A percentile compares a stretch with the other conserved stretches of the same genome.
These are phyloP conservation scores for Pouteria glomerata DNA, from an alignment of 148 eudicot species.

Conservation along the genomic window DNA sequence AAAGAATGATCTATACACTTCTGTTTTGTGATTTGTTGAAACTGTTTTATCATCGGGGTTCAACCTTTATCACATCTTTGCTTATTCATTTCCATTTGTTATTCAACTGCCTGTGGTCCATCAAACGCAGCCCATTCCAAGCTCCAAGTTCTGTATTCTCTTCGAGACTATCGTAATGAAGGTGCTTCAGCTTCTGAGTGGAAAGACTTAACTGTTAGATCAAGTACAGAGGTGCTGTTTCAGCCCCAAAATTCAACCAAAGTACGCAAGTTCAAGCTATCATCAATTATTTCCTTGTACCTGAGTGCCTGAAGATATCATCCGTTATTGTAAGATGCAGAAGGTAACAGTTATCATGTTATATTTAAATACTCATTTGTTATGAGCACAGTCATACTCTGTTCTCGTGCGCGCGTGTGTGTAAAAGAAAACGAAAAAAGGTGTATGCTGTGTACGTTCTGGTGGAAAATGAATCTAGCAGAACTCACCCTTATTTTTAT, in stretches of 20 bases:
- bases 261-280: constrained; percentile 68
- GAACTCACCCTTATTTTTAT: no score
- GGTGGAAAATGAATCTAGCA: no score
- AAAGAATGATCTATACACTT: not conserved
- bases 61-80: no score
- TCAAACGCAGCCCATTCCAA: constrained; percentile 67
- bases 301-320: constrained; percentile 60
- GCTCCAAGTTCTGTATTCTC: constrained; percentile 71
- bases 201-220: constrained; percentile 73
- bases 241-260: constrained; percentile 58
- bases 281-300: constrained; percentile 58
- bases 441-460: no score
- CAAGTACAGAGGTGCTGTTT: constrained; percentile 74
- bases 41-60: no score
- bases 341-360: not conserved
- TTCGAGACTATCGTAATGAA: constrained; percentile 73
- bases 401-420: no score
- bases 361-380: not conserved
- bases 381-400: no score
- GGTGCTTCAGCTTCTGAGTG: constrained; percentile 68
- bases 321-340: not conserved
- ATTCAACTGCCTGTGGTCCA: no score
- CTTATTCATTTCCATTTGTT: no score
- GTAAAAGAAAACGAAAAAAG: no score
- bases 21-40: not conserved